Conservation (phyloP, 352 stramenopile species). For the Phytophthora europaea region DNA sequence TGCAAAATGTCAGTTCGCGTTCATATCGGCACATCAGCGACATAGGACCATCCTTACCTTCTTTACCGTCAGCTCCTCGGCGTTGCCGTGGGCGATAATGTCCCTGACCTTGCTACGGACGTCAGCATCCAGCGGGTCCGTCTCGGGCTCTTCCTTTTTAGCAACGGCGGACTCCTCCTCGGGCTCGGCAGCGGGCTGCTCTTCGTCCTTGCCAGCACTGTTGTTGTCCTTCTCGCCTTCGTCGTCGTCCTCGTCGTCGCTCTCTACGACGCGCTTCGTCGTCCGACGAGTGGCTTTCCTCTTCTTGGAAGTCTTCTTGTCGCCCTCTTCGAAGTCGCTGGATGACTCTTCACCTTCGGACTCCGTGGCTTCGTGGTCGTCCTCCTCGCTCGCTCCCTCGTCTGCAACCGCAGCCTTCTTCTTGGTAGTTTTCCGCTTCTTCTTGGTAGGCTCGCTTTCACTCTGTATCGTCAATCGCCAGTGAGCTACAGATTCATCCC, state of each 20-base stretch:
- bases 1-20: neutral
- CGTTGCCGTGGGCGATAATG: conserved; percentile 82
- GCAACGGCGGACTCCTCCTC: conserved; percentile 23
- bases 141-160: conserved; percentile 28
- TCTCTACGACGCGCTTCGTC: conserved; percentile 42
- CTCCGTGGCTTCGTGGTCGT: conserved; percentile 57
- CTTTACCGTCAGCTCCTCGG: conserved; percentile 87
- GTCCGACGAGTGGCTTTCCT: conserved; percentile 39
- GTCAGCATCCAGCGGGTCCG: conserved; percentile 48
- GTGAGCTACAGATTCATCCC: neutral
- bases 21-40: neutral
- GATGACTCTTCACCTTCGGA: conserved; percentile 71
- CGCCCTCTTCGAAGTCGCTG: conserved; percentile 73
- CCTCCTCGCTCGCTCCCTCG: conserved; percentile 49
- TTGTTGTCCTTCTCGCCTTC: conserved; percentile 32
- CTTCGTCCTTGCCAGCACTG: conserved; percentile 22
- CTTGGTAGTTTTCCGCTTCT: conserved; percentile 56
- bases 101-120: conserved; percentile 76
- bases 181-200: conserved; percentile 27
- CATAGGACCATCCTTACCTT: conserved; percentile 51
- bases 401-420: conserved; percentile 38
- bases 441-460: conserved; percentile 39
- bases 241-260: conserved; percentile 36
- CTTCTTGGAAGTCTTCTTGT: conserved; percentile 46
- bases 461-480: conserved; percentile 7